These are phyloP conservation scores for Populus hybrid DNA, from an alignment of 441 rosid species.

Conservation along the genomic window DNA sequence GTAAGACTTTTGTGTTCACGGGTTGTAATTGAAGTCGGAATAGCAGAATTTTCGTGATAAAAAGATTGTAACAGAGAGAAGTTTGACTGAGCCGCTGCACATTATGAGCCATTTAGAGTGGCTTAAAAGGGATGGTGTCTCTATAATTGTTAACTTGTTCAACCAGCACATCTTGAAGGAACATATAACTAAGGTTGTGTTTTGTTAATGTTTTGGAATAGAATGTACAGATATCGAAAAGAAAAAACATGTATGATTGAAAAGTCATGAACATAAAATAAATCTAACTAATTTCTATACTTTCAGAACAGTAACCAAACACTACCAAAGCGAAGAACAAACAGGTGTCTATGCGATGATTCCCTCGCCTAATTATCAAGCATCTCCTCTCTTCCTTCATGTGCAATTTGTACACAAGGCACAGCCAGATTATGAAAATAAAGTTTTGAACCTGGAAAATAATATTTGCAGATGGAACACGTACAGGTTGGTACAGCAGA, in stretches of 20 bases:
- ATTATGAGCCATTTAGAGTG: no score
- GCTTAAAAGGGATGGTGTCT: neutral
- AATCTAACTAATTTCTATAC: neutral
- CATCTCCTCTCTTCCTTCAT: neutral
- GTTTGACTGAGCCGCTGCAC: neutral
- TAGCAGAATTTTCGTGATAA: neutral
- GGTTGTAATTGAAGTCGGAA: neutral
- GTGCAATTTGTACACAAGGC: neutral
- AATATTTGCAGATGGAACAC: neutral
- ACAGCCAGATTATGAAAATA: neutral
- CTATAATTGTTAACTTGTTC: neutral
- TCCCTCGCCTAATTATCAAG: neutral
- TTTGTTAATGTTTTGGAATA: neutral
- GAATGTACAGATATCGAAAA: neutral
- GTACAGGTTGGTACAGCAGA: neutral
- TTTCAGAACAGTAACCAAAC: no score
- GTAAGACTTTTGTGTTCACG: neutral
- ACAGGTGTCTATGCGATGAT: neutral
- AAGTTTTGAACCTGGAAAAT: neutral
- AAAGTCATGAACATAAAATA: neutral
- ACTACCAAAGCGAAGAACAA: neutral
- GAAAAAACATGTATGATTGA: neutral
- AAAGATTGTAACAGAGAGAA: neutral
- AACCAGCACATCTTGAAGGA: neutral
- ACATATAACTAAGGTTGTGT: neutral